Evolutionary conservation across 2,329 filamentous ascomycete genomes (phyloP).

Genomic region (Aspergillus sp.): DNA sequence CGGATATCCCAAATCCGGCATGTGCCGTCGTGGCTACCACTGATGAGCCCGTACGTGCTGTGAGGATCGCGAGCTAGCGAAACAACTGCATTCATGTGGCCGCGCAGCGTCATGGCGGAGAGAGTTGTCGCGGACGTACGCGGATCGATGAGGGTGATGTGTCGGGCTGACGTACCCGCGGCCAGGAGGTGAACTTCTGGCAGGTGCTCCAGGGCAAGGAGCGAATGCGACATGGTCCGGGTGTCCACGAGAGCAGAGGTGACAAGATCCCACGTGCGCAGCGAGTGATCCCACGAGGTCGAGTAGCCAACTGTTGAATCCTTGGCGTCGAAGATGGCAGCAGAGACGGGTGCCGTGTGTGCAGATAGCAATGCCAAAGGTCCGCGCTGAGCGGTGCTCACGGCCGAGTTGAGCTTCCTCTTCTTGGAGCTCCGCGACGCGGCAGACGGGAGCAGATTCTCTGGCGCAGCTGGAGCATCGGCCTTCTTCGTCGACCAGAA

Average conservation of each 20-base stretch:
- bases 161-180: slow-evolving; percentile 73
- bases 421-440: slow-evolving; percentile 61
- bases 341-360: slow-evolving; percentile 67
- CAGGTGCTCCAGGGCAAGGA: slow-evolving; percentile 71
- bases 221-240: slow-evolving; percentile 71
- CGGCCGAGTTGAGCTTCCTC: slow-evolving; percentile 60
- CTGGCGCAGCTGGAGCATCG: slow-evolving; percentile 64
- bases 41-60: slow-evolving; percentile 75
- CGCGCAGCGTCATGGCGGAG: slow-evolving; percentile 80
- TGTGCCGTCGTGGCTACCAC: slow-evolving; percentile 84
- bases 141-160: slow-evolving; percentile 90
- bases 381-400: slow-evolving; percentile 60
- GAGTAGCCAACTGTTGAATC: slow-evolving; percentile 89
- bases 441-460: slow-evolving; percentile 58
- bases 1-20: slow-evolving; percentile 91
- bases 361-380: slow-evolving; percentile 64
- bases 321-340: slow-evolving; percentile 72
- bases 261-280: slow-evolving; percentile 84
- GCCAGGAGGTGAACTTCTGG: slow-evolving; percentile 56
- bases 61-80: slow-evolving; percentile 52
- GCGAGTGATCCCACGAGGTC: slow-evolving; percentile 79
- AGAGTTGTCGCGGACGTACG: slow-evolving; percentile 67
- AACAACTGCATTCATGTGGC: slow-evolving; percentile 69
- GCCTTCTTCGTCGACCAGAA: slow-evolving; percentile 78
- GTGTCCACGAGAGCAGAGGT: slow-evolving; percentile 72